Base-by-base conservation (phyloP, 73 alveolate genomes). In the Paramecium tetraurelia region DNA sequence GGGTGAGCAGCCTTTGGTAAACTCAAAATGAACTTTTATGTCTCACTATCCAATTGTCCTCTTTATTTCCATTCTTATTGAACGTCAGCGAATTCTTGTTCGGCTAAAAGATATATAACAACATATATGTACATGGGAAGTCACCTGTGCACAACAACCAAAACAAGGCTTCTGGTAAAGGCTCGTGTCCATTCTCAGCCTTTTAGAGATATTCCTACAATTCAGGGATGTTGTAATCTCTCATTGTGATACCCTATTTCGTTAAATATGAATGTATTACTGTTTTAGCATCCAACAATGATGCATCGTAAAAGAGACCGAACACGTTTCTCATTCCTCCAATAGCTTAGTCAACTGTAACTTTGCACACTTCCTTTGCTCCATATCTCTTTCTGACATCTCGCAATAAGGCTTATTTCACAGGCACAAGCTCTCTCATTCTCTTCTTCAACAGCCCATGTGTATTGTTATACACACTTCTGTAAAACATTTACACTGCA, bases 301-400 rank as follows among this genome's bases (percentile, higher is more conserved):
- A 97, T n/a, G 97, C 93, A 43, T 97, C 98, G 63, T 96, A 95
- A 75, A 96, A 46, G 7, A 97, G 92, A 58, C 97, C 98, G 18
- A 93, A 76, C 85, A 97, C 94, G 31, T 97, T 96, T 93, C 99
- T 90, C 99, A 97, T 97, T 18, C 99, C 99, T 24, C 99, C 99
- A n/a, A 96, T 58, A n/a, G 97, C 97, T 58, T 96, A 68, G 57
- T 92, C 96, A 5, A 96, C 97, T 35, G 96, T 93, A 43, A 97
- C 92, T 22, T 96, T 95, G 16, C 97, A 97, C 31, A 96, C 41
- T 27, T 92, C 95, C 70, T 43, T 70, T 24, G 92, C 58, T 9
- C 97, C 97, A 86, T 96, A 85, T 33, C 95, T 93, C 63, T 93
- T 97, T 50, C 90, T 93, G 93, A 95, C 43, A 16, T 88, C 93